phyloP scores from a whole-genome alignment of 805 yeast genomes.

The Saccharomycopsis fibuligera region DNA sequence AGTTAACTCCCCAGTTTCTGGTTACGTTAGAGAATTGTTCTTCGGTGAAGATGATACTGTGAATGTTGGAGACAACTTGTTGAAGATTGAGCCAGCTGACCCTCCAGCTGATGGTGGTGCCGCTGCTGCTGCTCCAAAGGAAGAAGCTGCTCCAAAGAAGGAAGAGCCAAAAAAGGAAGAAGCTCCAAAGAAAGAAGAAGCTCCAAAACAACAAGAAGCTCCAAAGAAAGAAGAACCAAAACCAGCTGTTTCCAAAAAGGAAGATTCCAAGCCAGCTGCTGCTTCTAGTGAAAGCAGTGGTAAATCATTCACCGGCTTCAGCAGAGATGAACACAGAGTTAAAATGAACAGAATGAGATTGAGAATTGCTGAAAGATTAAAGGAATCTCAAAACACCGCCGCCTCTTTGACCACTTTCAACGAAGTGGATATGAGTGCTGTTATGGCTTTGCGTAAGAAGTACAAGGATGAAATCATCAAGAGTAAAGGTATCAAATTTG shows the following conservation, averaged over 20 bases:
- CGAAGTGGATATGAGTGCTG: slow-evolving; percentile 92
- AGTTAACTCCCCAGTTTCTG: slow-evolving; percentile 89
- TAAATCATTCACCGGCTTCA: slow-evolving; percentile 43
- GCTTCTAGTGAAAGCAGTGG: slow-evolving; percentile 21
- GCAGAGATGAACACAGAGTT: slow-evolving; percentile 84
- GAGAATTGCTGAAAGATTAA: slow-evolving; percentile 97
- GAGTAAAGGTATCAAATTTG: slow-evolving; percentile 89
- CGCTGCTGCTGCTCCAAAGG: slow-evolving; percentile 30
- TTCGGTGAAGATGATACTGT: slow-evolving; percentile 88
- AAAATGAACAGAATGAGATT: slow-evolving; percentile 99
- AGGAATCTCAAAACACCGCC: slow-evolving; percentile 98
- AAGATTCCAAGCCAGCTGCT: slow-evolving; percentile 25
- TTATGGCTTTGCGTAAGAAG: slow-evolving; percentile 89
- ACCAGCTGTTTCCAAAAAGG: slow-evolving; percentile 25
- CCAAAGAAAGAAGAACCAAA: slow-evolving; percentile 27
- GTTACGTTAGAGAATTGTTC: slow-evolving; percentile 79
- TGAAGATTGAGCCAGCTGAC: slow-evolving; percentile 73
- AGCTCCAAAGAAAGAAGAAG: slow-evolving; percentile 30
- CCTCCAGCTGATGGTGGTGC: slow-evolving; percentile 54
- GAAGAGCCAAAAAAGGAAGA: slow-evolving; percentile 24
- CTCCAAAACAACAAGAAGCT: slow-evolving; percentile 26
- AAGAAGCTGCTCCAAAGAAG: slow-evolving; percentile 25
- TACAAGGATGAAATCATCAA: slow-evolving; percentile 96
- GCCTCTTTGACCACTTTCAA: slow-evolving; percentile 97
- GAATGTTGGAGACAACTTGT: slow-evolving; percentile 88